Conservation (phyloP, 164 flowering plant genomes). For the Amborella trichopoda region DNA sequence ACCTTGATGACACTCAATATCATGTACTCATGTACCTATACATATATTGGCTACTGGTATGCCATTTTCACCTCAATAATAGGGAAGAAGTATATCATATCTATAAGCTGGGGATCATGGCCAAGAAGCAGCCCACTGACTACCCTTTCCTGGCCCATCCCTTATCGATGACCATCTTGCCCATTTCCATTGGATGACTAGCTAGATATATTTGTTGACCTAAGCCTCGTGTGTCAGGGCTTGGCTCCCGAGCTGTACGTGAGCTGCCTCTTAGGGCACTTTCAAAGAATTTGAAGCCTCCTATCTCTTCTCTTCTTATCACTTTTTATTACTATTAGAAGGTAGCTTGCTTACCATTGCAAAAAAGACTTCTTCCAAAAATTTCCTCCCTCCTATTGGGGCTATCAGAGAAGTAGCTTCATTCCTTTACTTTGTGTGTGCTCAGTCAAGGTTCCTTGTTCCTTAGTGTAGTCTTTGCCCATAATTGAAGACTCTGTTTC, state of each 20-base stretch:
- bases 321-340: neutral
- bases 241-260: slow-evolving; percentile 1
- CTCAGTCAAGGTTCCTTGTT: neutral
- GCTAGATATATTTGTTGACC: slow-evolving; percentile 1
- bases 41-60: no score
- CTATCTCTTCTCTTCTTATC: neutral
- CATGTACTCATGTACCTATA: no score
- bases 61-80: no score
- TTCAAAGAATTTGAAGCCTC: neutral
- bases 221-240: neutral
- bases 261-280: slow-evolving; percentile 1
- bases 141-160: no score
- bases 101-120: no score
- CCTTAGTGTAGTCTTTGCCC: neutral
- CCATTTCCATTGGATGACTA: no score
- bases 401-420: neutral
- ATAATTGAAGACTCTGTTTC: neutral
- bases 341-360: neutral
- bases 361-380: neutral
- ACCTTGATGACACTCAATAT: no score
- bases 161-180: no score
- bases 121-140: no score
- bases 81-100: no score
- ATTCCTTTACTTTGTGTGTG: neutral
- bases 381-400: neutral